Evolutionary conservation across 306 rosid genomes (phyloP).

Genomic region (Trifolium dubium): DNA sequence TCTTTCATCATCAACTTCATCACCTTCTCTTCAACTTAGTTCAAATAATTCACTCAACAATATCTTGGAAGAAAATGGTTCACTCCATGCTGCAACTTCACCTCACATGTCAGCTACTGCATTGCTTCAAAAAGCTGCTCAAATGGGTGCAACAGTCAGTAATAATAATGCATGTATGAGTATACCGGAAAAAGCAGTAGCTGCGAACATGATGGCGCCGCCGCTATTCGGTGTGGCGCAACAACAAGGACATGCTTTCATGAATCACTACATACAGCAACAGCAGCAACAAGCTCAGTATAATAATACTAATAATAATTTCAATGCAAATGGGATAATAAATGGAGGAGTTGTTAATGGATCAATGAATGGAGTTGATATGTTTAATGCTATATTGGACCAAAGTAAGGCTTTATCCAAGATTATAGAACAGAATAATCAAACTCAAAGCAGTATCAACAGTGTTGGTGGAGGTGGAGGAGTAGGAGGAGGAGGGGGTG

Average conservation of each 20-base stretch:
- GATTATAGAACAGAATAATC: constrained; percentile 54
- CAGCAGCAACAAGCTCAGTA: constrained; percentile 35
- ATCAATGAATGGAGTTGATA: constrained; percentile 52
- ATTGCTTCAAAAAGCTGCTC: constrained; percentile 78
- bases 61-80: constrained; percentile 47
- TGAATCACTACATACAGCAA: constrained; percentile 50
- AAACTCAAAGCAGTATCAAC: constrained; percentile 7
- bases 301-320: constrained; percentile 8
- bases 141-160: constrained; percentile 82
- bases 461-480: constrained; percentile 23
- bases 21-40: constrained; percentile 47
- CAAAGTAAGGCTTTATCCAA: constrained; percentile 57
- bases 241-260: constrained; percentile 35
- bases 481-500: constrained; percentile 40
- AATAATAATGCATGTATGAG: neutral
- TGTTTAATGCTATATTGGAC: constrained; percentile 62
- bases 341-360: neutral
- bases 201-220: constrained; percentile 65
- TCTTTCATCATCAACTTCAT: constrained; percentile 38
- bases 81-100: constrained; percentile 38
- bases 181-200: constrained; percentile 2
- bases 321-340: constrained; percentile 20
- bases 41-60: constrained; percentile 27
- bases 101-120: constrained; percentile 83
- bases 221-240: constrained; percentile 51